These are phyloP conservation scores for Termitomyces sp. DNA, from an alignment of 768 basidiomycete genomes.

Conservation along the genomic window DNA sequence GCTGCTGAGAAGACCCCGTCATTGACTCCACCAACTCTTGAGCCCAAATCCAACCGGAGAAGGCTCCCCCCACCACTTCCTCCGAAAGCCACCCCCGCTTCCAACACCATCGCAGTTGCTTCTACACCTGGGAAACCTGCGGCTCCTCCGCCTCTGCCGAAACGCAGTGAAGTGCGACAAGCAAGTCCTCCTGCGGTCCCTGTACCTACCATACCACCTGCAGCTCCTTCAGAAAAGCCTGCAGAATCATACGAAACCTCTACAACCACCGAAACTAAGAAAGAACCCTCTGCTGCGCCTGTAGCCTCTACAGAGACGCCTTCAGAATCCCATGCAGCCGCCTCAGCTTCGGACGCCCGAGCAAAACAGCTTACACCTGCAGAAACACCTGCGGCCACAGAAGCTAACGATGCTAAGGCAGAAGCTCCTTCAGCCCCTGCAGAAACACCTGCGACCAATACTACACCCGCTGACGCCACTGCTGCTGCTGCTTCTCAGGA, in stretches of 20 bases:
- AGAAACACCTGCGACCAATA: not conserved
- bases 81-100: not conserved
- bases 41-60: slow-evolving; percentile 23
- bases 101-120: slow-evolving; percentile 22
- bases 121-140: slow-evolving; percentile 22
- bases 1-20: not conserved
- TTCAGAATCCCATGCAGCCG: not conserved
- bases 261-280: not conserved
- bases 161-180: slow-evolving; percentile 40
- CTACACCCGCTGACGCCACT: not conserved
- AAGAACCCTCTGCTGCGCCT: not conserved
- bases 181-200: slow-evolving; percentile 15
- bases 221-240: not conserved
- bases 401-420: not conserved
- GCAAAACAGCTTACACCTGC: not conserved
- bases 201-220: not conserved
- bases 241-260: not conserved
- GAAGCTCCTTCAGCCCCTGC: not conserved
- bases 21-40: slow-evolving; percentile 11
- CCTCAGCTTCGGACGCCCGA: not conserved
- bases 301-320: not conserved
- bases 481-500: slow-evolving; percentile 8
- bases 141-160: slow-evolving; percentile 51
- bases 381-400: not conserved
- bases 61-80: slow-evolving; percentile 33